Evolutionary conservation across 2,329 filamentous ascomycete species (phyloP), one percentile per base, ranked within the genome.

Genomic region (Exophiala aquamarina): DNA sequence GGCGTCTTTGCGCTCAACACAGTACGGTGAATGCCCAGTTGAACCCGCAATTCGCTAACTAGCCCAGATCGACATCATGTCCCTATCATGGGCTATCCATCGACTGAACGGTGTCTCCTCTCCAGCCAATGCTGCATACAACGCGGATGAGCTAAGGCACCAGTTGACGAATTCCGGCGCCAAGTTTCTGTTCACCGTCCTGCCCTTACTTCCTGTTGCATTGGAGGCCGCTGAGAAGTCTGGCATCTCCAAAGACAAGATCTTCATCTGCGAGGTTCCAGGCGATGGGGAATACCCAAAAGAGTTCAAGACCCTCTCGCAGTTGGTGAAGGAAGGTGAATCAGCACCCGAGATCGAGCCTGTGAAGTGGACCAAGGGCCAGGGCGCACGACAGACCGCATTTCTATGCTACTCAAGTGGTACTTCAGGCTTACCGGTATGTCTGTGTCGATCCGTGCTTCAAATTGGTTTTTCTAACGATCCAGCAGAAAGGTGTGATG

Each of bases 381-480:
- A 73, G 44, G 70, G 63, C 18, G 61, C 78, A 28, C 79, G 80
- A 44, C 83, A 85, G 59, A 82, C 82, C 4, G 85, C 88, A 0
- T 92, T 87, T 62, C 73, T 94, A 35, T 90, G 86, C 69, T 91
- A 89, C 64, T 89, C 85, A 0, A 88, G 83, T 63, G 87, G 87
- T 15, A 92, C 87, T 1, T 90, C 86, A 9, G 87, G 87, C 3
- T 69, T 91, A 29, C 87, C 87, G 13, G 84, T 86, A 72, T 60
- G 75, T 63, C 60, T 62, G 48, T 15, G 63, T 61, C 19, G 31
- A 15, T 13, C 8, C 28, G 5, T 18, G 3, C 26, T n/a, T n/a
- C n/a, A n/a, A n/a, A n/a, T n/a, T n/a, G n/a, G 11, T 10, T 8
- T 14, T 44, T 8, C 42, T 53, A 32, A 49, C 46, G 29, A 4